These are phyloP conservation scores for Alliaria petiolata DNA, from an alignment of 345 rosid genomes.

Conservation along the genomic window DNA sequence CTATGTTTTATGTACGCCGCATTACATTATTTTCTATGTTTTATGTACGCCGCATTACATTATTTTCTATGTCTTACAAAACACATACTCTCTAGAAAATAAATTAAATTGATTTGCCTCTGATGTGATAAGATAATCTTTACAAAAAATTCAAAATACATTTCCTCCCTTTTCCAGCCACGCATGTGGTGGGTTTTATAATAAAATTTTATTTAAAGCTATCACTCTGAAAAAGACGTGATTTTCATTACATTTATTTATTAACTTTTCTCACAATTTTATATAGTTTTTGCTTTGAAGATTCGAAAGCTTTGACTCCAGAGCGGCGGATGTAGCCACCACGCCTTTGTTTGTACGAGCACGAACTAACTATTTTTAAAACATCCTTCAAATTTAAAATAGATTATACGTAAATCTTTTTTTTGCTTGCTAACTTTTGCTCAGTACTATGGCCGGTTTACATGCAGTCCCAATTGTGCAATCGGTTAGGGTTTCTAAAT, in stretches of 20 bases:
- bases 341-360: conserved; percentile 3
- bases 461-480: background rate
- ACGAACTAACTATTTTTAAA: background rate
- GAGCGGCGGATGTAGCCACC: conserved; percentile 4
- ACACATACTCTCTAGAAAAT: background rate
- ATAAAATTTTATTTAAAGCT: too few species aligned
- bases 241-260: too few species aligned
- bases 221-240: background rate
- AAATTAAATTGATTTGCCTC: background rate
- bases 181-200: conserved; percentile 9
- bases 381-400: background rate
- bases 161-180: conserved; percentile 3
- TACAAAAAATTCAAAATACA: background rate
- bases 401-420: too few species aligned
- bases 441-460: background rate
- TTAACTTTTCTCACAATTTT: background rate
- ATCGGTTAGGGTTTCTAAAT: background rate
- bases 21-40: too few species aligned
- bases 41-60: too few species aligned
- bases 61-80: too few species aligned
- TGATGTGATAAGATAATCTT: background rate
- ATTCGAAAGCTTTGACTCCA: conserved; percentile 7
- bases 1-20: too few species aligned
- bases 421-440: too few species aligned
- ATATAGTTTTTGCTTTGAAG: background rate